Base-by-base conservation (phyloP, 352 stramenopile genomes). In the Globisporangium alternatum region DNA sequence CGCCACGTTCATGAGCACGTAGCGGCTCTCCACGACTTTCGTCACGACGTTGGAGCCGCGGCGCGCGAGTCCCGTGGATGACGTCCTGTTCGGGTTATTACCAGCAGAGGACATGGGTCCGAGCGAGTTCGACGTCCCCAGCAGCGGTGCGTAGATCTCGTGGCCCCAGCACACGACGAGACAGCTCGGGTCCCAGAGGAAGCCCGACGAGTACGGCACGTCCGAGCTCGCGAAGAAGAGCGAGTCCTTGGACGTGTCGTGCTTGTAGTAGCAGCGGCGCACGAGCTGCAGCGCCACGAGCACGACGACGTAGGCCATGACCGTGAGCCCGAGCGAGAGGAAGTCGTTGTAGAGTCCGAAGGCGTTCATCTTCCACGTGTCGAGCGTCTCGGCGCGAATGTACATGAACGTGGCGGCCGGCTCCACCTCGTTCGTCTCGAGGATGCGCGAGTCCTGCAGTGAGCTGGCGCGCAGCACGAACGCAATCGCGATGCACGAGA, bases 291-390 rank as follows among this genome's bases (percentile, higher is more conserved):
- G 19, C 19, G 44, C 25, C 35, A 81, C 41, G 25, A 77, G 62
- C 6, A 66, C 51, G 10, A 76, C 31, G 13, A 79, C 62, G 51
- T 86, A 86, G 19, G 72, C 71, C 28, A 73, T 64, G 0, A 64
- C 65, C n/a, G 75, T 80, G 47, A 86, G 69, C 49, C 60, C 66
- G 31, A 86, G 60, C n/a, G 75, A 68, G 28, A 83, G 55, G 30
- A 80, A 69, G 44, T 83, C 77, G 58, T 76, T 81, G 70, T 81
- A 86, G 47, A 81, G 65, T 13, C 77, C 77, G 53, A 78, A 75
- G 3, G 80, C 70, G 49, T 83, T 83, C 75, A 83, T 86, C 54
- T 86, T 86, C 77, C 77, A 86, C 19, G 66, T 72, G 58, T 86
- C 77, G 31, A 83, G 64, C 19, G 73, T 81, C 65, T 86, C 77